These are phyloP conservation scores for Penicillium sumatraense DNA, from an alignment of 2,329 filamentous ascomycete species.

Conservation along the genomic window DNA sequence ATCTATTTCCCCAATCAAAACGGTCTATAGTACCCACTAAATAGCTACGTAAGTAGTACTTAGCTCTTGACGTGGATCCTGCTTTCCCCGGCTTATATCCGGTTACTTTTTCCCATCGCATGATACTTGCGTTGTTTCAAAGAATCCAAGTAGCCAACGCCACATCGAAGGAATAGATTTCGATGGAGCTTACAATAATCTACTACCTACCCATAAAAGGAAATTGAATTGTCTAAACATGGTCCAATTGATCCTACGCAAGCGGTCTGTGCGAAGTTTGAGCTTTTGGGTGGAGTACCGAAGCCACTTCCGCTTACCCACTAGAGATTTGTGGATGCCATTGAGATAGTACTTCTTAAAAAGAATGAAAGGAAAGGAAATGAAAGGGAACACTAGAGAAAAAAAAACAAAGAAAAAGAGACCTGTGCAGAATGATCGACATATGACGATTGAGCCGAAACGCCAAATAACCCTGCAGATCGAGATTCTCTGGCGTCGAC, in stretches of 20 bases:
- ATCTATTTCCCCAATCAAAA: neutral
- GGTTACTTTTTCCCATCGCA: neutral
- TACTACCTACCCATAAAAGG: neutral
- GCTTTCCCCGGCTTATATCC: neutral
- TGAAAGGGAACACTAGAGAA: too few relatives aligned
- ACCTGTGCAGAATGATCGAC: neutral
- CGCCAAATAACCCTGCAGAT: neutral
- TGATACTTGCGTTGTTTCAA: neutral
- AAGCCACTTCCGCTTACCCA: slow-evolving; percentile 25
- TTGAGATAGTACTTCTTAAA: too few relatives aligned
- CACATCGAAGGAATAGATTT: neutral
- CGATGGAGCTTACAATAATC: neutral
- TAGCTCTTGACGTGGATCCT: neutral
- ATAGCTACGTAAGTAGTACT: neutral
- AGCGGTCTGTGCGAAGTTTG: slow-evolving; percentile 14
- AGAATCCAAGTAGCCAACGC: neutral
- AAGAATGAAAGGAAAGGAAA: too few relatives aligned
- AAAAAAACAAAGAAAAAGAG: neutral
- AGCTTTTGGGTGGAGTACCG: slow-evolving; percentile 19
- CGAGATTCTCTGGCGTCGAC: neutral
- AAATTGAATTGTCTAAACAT: neutral
- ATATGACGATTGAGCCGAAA: neutral
- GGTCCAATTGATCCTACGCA: slow-evolving; percentile 4
- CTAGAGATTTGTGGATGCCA: too few relatives aligned
- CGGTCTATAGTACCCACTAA: neutral